Percentiles rank a stretch among this genome's conserved stretches.
Conservation (phyloP, 768 basidiomycete species). For the Serendipita vermifera region DNA sequence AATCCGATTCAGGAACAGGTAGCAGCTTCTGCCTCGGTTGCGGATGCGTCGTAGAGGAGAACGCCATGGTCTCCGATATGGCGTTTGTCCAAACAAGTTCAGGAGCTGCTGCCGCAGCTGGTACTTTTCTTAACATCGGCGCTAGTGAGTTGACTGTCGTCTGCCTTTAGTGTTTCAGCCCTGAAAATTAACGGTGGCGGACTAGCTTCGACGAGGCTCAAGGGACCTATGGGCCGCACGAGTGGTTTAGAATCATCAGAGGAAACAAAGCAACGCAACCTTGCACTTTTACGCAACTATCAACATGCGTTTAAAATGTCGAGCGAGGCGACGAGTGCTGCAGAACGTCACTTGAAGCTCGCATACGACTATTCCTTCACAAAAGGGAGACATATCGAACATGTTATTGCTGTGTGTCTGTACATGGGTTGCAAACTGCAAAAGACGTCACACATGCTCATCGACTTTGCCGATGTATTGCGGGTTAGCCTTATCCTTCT, state of each 20-base stretch:
- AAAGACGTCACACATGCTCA: conserved; percentile 93
- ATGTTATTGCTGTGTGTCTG: conserved; percentile 91
- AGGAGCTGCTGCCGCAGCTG: conserved; percentile 92
- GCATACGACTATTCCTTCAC: conserved; percentile 91
- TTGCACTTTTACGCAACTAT: conserved; percentile 71
- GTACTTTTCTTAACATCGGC: conserved; percentile 80
- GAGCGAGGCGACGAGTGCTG: conserved; percentile 26
- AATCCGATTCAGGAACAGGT: conserved; percentile 72
- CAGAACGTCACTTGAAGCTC: conserved; percentile 79
- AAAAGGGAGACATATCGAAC: conserved; percentile 81
- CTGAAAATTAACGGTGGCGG: neutral
- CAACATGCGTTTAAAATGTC: conserved; percentile 31
- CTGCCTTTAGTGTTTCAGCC: neutral
- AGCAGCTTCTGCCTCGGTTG: conserved; percentile 78
- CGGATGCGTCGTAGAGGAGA: conserved; percentile 85
- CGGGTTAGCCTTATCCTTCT: conserved; percentile 38
- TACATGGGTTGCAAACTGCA: conserved; percentile 89
- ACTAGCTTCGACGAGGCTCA: conserved; percentile 68
- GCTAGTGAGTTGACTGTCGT: conserved; percentile 59
- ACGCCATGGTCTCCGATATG: conserved; percentile 86
- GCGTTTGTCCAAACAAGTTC: conserved; percentile 87
- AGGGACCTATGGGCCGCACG: conserved; percentile 68
- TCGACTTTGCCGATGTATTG: conserved; percentile 94
- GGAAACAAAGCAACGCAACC: conserved; percentile 58
- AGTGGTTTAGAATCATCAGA: conserved; percentile 73